Percentiles rank a stretch among this genome's conserved stretches.
phyloP scores from a whole-genome alignment of 192 early-diverging fungal genomes.

The Linnemannia schmuckeri region DNA sequence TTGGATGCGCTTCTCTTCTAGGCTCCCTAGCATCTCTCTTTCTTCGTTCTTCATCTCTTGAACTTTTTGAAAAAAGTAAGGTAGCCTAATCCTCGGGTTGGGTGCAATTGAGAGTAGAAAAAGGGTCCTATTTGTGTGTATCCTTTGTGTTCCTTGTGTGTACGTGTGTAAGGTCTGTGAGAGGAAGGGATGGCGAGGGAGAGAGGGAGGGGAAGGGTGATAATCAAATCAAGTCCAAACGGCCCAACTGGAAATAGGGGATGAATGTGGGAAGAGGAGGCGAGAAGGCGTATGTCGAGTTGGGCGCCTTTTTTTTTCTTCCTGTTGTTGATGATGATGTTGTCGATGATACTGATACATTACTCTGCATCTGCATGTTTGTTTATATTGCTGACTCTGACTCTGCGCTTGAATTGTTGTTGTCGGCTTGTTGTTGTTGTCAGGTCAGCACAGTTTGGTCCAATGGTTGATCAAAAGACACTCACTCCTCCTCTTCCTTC shows the following conservation, averaged over 20 bases:
- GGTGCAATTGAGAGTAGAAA: not conserved
- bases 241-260: not conserved
- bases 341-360: not conserved
- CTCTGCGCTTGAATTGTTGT: not conserved
- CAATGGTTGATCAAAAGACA: slow-evolving; percentile 6
- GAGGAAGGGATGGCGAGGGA: not conserved
- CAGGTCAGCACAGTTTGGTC: slow-evolving; percentile 1
- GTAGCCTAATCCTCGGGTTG: not conserved
- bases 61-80: not conserved
- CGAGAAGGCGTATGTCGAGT: not conserved
- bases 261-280: not conserved
- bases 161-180: no score
- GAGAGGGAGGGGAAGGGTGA: no score
- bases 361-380: slow-evolving; percentile 6
- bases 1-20: not conserved
- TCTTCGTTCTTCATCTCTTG: not conserved
- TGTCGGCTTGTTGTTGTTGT: not conserved
- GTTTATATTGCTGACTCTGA: not conserved
- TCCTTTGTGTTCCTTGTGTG: not conserved
- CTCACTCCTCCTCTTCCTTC: not conserved
- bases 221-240: not conserved
- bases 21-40: not conserved
- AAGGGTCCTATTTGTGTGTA: not conserved
- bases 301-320: not conserved
- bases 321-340: not conserved